These are phyloP conservation scores for Rhizoctonia solani DNA, from an alignment of 1,284 basidiomycete species.

Conservation along the genomic window DNA sequence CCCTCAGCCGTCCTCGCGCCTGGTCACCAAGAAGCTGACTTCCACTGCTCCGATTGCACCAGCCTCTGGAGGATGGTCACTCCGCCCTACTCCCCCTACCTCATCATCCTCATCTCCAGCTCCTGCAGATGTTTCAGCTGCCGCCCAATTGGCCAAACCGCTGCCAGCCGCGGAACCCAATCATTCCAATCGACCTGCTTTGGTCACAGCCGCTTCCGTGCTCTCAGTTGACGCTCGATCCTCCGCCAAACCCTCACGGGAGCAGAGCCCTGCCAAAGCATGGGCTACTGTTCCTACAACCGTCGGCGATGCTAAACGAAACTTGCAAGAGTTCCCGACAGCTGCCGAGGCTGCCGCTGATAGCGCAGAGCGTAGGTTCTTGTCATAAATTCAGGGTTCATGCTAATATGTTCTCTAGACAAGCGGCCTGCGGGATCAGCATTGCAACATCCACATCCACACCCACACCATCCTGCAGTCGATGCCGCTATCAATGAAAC, in stretches of 20 bases:
- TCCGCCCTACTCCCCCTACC: slow-evolving; percentile 68
- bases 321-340: slow-evolving; percentile 75
- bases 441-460: not conserved
- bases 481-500: slow-evolving; percentile 7
- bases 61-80: slow-evolving; percentile 70
- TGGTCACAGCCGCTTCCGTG: slow-evolving; percentile 14
- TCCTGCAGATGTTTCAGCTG: slow-evolving; percentile 42
- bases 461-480: not conserved
- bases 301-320: not conserved
- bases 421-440: slow-evolving; percentile 19
- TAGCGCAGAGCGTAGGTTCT: slow-evolving; percentile 42
- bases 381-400: slow-evolving; percentile 22
- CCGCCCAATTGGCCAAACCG: slow-evolving; percentile 20
- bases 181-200: slow-evolving; percentile 13
- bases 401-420: not conserved
- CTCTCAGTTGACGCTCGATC: slow-evolving; percentile 14
- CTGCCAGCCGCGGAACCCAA: not conserved
- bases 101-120: slow-evolving; percentile 51
- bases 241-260: slow-evolving; percentile 6
- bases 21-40: slow-evolving; percentile 84
- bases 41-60: slow-evolving; percentile 60
- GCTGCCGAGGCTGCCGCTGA: slow-evolving; percentile 89
- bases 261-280: slow-evolving; percentile 33
- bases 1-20: slow-evolving; percentile 64
- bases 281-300: slow-evolving; percentile 34